Percentiles rank a stretch among this genome's conserved stretches.
These are phyloP conservation scores for Dalbergia cochinchinensis DNA, from an alignment of 306 rosid genomes.

Conservation along the genomic window DNA sequence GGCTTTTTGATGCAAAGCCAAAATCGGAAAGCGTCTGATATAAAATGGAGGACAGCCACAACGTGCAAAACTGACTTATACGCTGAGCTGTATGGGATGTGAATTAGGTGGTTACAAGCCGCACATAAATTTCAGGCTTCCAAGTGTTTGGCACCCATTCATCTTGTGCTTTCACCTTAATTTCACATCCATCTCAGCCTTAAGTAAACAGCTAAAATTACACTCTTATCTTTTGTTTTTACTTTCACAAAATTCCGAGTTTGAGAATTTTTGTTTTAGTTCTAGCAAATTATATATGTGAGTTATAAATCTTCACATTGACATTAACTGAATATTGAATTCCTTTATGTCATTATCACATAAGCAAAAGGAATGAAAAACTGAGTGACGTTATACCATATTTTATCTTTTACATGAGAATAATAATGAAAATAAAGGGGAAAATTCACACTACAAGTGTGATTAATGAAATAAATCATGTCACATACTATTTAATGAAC, in stretches of 20 bases:
- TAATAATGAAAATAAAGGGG: not conserved
- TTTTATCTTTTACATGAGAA: not conserved
- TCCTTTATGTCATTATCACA: not conserved
- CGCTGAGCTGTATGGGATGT: conserved; percentile 33
- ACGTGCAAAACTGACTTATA: conserved; percentile 19
- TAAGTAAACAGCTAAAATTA: not conserved
- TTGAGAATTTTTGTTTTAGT: not conserved
- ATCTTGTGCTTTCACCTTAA: conserved; percentile 1
- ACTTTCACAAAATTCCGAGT: not conserved
- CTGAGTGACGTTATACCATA: not conserved
- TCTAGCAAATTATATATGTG: not conserved
- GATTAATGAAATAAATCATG: not conserved
- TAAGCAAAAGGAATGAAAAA: not conserved
- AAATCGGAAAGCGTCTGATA: not conserved
- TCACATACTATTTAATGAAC: conserved; percentile 18
- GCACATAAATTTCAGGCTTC: conserved; percentile 32
- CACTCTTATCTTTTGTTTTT: not conserved
- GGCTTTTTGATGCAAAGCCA: conserved; percentile 10
- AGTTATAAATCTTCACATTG: conserved; percentile 1
- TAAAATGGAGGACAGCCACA: conserved; percentile 39
- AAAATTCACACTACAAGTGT: not conserved
- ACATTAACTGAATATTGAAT: not conserved
- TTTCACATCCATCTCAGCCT: conserved; percentile 11
- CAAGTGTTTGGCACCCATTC: conserved; percentile 49
- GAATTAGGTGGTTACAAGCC: conserved; percentile 21